Evolutionary conservation across 257 asterid genomes (phyloP).

Genomic region (Capsicum rhomboideum): DNA sequence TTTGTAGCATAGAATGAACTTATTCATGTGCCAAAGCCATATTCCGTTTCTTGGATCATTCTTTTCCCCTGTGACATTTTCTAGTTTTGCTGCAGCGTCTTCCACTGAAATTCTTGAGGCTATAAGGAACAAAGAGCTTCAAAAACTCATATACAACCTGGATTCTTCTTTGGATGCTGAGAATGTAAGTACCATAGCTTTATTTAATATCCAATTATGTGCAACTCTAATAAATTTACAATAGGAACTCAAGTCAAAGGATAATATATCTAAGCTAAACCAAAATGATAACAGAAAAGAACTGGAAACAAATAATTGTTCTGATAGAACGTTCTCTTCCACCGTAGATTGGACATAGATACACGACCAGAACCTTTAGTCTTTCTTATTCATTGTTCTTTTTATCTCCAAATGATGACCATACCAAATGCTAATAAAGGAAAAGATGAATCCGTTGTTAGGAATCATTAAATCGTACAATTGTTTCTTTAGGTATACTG

Average conservation of each 20-base stretch:
- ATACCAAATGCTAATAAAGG: background rate
- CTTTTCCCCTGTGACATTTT: background rate
- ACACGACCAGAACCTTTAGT: background rate
- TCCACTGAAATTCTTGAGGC: conserved; percentile 53
- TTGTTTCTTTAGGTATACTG: background rate
- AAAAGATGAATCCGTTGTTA: background rate
- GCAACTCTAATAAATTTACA: background rate
- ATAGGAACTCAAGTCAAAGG: background rate
- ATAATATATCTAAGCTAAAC: no score
- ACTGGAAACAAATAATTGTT: background rate
- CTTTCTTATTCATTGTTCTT: background rate
- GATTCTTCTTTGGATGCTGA: conserved; percentile 53
- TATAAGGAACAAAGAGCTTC: conserved; percentile 47
- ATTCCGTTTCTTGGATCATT: background rate
- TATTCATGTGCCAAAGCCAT: background rate
- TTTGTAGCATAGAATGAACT: background rate
- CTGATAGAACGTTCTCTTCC: background rate
- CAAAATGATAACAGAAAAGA: background rate
- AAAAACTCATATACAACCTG: conserved; percentile 34
- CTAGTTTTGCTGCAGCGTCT: conserved; percentile 39
- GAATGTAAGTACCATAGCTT: conserved; percentile 22
- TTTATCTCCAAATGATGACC: background rate
- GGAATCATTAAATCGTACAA: background rate
- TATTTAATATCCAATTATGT: background rate
- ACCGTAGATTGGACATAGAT: background rate